phyloP scores from a whole-genome alignment of 2,329 filamentous ascomycete genomes.

The Geosmithia morbida region DNA sequence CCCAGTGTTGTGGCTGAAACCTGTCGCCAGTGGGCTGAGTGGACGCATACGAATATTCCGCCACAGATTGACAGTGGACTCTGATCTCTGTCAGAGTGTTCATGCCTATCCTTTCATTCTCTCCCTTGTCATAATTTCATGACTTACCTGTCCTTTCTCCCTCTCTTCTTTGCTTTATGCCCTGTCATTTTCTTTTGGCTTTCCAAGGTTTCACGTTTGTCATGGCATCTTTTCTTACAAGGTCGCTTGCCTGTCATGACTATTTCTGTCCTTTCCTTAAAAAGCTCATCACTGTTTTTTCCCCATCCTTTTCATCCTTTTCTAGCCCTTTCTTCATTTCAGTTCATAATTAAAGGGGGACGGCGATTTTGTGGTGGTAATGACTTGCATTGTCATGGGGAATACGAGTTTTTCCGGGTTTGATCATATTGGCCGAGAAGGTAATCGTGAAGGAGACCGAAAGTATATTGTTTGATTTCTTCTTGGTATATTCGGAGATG shows the following conservation, averaged over 20 bases:
- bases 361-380: neutral
- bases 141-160: neutral
- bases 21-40: slow-evolving; percentile 36
- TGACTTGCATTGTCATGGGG: neutral
- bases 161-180: neutral
- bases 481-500: too few species aligned
- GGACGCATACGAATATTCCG: slow-evolving; percentile 29
- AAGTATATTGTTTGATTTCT: too few species aligned
- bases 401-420: neutral
- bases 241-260: too few species aligned
- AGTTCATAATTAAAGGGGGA: too few species aligned
- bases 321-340: too few species aligned
- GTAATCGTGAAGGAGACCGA: neutral
- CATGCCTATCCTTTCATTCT: too few species aligned
- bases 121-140: neutral
- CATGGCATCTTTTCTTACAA: too few species aligned
- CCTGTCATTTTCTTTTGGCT: neutral
- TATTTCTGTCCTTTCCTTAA: too few species aligned
- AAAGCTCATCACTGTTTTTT: too few species aligned
- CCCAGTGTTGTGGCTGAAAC: slow-evolving; percentile 34
- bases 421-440: neutral
- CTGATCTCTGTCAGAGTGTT: too few species aligned
- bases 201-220: too few species aligned
- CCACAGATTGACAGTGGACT: slow-evolving; percentile 40
- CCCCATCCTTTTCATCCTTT: too few species aligned